Base-by-base conservation (phyloP, 2,329 filamentous ascomycete species). In the Neonectria magnoliae region DNA sequence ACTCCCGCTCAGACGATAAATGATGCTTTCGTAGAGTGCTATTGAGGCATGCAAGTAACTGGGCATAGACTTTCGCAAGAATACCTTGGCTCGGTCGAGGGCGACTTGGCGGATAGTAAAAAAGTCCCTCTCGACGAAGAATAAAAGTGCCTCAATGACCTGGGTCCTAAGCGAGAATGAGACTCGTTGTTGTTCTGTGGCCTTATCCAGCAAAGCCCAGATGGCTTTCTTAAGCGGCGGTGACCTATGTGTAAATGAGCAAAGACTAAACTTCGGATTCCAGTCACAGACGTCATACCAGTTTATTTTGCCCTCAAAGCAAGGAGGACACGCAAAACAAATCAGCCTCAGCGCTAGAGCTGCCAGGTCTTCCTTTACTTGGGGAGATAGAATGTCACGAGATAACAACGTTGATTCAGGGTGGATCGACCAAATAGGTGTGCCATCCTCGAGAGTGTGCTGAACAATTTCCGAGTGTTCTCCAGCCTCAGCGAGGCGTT, bases 31-130 rank as follows among this genome's bases (percentile, higher is more conserved):
- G 4, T 78, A 79, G 0, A 79, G 68, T 0, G 71, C 68, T 0
- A 78, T 69, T 0, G 76, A 76, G 0, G 76, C 76, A 22, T 78
- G 76, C 9, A 73, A 72, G 33, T 78, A 75, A 9, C 73, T 78
- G 0, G 77, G 63, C 77, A 77, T 77, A 0, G 73, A 68, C 18
- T 71, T 75, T 13, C 66, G 68, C 0, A 78, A 18, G 0, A 79
- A 41, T 0, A 53, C 33, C 5, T 67, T 72, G 3, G 77, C 75
- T 5, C 68, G 64, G 33, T 73, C 62, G 8, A 78, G 57, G 0
- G 77, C 76, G 1, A 60, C 58, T 0, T 58, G 62, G 0, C 77
- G 76, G 0, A 75, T 72, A 0, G 66, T 25, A 20, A 76, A 71
- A 0, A 70, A 71, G 41, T 78, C 77, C 18, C 77, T 67, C 45